Conservation (phyloP, 169 alveolate species). For the Neospora caninum region DNA sequence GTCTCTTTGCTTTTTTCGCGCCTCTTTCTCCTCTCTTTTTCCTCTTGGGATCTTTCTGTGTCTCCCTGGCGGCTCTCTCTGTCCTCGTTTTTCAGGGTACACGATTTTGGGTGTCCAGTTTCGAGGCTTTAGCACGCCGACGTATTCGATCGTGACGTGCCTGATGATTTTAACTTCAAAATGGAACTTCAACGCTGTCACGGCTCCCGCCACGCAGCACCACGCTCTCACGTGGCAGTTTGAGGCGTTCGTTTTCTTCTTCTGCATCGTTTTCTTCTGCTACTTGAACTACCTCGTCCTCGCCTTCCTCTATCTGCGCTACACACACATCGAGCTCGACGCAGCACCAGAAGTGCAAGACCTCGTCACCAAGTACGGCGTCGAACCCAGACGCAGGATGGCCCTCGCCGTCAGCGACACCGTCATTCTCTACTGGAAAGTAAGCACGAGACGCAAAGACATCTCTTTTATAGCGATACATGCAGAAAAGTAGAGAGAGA, state of each 20-base stretch:
- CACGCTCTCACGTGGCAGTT: background rate
- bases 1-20: no score
- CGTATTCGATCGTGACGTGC: background rate
- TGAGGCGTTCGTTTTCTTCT: background rate
- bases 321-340: background rate
- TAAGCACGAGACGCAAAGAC: no score
- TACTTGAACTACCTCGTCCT: slow-evolving; percentile 7
- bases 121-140: background rate
- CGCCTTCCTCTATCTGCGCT: slow-evolving; percentile 16
- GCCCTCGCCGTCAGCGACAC: background rate
- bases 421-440: slow-evolving; percentile 33
- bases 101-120: background rate
- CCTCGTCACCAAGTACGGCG: background rate
- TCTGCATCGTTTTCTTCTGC: slow-evolving; percentile 13
- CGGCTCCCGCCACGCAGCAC: background rate
- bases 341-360: background rate
- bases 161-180: background rate
- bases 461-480: no score
- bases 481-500: no score
- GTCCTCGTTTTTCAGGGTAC: background rate
- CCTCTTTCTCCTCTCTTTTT: no score
- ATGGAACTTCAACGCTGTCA: background rate
- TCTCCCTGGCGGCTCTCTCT: no score
- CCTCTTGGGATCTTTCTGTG: background rate
- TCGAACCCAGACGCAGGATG: background rate